Evolutionary conservation across 257 asterid genomes (phyloP), one percentile per base, ranked within the genome.

Genomic region (Paraleonurus japonicus): DNA sequence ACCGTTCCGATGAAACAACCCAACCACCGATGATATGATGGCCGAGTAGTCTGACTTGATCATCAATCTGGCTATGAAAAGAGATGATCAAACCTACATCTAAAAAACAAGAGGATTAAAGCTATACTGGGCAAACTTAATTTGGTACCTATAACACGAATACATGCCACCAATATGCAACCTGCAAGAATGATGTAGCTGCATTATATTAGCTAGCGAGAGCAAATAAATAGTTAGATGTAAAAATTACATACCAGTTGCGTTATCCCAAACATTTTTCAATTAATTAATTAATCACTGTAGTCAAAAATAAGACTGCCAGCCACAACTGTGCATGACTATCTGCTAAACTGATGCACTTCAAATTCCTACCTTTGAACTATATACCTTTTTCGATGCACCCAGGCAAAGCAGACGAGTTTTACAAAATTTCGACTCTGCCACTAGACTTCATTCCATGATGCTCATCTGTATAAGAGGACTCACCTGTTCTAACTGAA

Each of bases 341-440:
- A 63, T 45, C 70, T 30, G 65, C 58, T 51, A 32, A 22, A 27
- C 48, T 63, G 60, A 39, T 30, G 75, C 58, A 4, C 64, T 77
- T 67, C 22, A n/a, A 75, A 60, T 45, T 57, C 68, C 74, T 62
- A 50, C 75, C 73, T 79, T 61, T 51, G 17, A n/a, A 72, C 69
- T 78, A 78, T 79, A 75, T 80, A 79, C 86, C 75, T 59, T 43
- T 39, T 43, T 13, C 8, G 57, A 74, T 59, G 79, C 81, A 58
- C 33, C 74, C 23, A 35, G 81, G 85, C 75, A 79, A 80, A 79
- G 77, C 76, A 79, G 73, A 70, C 28, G 41, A 45, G 57, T 54
- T 63, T 54, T 55, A 11, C 82, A 78, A 78, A 79, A 84, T 70
- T 65, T 72, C 74, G 19, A 70, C 80, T 75, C 74, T 55, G 73